phyloP scores from a whole-genome alignment of 805 yeast genomes.

The Ogataea glucozyma region DNA sequence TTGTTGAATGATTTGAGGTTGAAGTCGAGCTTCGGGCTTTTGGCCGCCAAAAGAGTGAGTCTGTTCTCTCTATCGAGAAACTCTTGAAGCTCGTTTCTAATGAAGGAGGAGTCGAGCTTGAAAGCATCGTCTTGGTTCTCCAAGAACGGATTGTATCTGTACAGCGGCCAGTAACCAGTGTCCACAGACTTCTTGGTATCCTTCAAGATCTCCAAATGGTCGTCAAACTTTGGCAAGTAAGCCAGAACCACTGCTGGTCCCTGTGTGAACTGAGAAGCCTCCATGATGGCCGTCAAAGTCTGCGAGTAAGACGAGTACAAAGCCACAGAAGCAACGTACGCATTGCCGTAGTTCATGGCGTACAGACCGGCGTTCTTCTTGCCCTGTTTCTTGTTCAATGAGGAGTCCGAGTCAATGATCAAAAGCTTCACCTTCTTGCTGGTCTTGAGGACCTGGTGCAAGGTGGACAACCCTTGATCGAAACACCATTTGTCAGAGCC shows the following conservation, averaged over 20 bases:
- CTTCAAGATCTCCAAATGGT: constrained; percentile 72
- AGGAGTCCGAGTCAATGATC: constrained; percentile 84
- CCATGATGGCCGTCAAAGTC: constrained; percentile 81
- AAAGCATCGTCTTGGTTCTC: constrained; percentile 54
- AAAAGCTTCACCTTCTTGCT: constrained; percentile 75
- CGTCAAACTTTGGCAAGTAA: constrained; percentile 77
- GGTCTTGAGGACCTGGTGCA: constrained; percentile 78
- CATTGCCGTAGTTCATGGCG: constrained; percentile 89
- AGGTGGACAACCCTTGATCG: constrained; percentile 89
- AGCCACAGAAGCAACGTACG: constrained; percentile 93
- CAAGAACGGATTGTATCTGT: constrained; percentile 73
- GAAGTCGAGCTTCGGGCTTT: constrained; percentile 75
- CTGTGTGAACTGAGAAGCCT: constrained; percentile 74
- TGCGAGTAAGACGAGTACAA: constrained; percentile 93
- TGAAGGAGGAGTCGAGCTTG: constrained; percentile 80
- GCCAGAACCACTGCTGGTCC: constrained; percentile 94
- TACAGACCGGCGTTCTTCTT: constrained; percentile 92
- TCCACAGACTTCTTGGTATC: constrained; percentile 90
- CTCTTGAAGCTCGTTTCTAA: constrained; percentile 71
- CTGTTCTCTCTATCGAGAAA: constrained; percentile 91
- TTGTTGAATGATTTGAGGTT: constrained; percentile 67
- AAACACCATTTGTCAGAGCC: constrained; percentile 97
- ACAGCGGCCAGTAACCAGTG: constrained; percentile 95
- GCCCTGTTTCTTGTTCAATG: constrained; percentile 50
- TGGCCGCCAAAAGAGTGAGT: constrained; percentile 70